These are phyloP conservation scores for Penicillium sp. DNA, from an alignment of 2,329 filamentous ascomycete genomes.

Conservation along the genomic window DNA sequence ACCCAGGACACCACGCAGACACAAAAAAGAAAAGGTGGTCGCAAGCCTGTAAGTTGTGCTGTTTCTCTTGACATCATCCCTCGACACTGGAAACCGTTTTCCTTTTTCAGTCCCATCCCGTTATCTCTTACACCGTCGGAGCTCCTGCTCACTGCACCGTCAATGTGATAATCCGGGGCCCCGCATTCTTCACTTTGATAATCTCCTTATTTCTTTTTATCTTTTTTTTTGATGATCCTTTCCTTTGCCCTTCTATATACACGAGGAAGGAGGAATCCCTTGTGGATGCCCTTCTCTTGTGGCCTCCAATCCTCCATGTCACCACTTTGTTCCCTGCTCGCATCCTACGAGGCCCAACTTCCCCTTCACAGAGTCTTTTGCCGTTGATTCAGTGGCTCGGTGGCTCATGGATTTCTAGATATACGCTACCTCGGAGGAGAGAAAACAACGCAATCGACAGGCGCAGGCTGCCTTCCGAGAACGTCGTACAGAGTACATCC, in stretches of 20 bases:
- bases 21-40: slow-evolving; percentile 93
- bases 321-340: too few relatives aligned
- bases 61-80: slow-evolving; percentile 3
- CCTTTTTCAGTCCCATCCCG: neutral
- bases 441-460: slow-evolving; percentile 95
- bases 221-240: neutral
- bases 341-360: neutral
- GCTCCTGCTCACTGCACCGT: slow-evolving; percentile 8
- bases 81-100: neutral
- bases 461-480: slow-evolving; percentile 96
- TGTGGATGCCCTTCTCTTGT: too few relatives aligned
- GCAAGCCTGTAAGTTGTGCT: slow-evolving; percentile 73
- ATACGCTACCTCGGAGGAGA: slow-evolving; percentile 96
- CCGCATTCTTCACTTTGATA: slow-evolving; percentile 19
- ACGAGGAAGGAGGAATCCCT: too few relatives aligned
- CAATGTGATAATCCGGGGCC: slow-evolving; percentile 25
- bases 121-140: neutral
- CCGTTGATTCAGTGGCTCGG: neutral
- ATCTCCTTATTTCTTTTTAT: neutral
- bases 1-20: slow-evolving; percentile 41
- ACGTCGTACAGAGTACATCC: slow-evolving; percentile 96
- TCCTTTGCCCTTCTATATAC: too few relatives aligned
- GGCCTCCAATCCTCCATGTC: too few relatives aligned
- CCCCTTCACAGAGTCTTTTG: neutral
- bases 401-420: slow-evolving; percentile 54